phyloP scores from a whole-genome alignment of 768 basidiomycete species.

The Amanita fuliginea region DNA sequence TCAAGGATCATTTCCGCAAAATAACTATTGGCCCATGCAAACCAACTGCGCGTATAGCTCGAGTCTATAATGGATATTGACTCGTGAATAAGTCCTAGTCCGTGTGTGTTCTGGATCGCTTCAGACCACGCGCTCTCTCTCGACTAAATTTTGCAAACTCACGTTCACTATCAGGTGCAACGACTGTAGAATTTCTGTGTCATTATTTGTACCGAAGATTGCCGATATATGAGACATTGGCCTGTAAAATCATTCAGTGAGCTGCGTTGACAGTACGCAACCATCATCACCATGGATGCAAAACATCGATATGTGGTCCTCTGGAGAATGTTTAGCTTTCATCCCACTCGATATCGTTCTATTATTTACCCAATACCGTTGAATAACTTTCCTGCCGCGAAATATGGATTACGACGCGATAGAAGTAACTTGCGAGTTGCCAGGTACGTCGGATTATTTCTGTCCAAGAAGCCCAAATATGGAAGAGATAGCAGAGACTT shows the following conservation, averaged over 20 bases:
- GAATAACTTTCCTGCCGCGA: slow-evolving; percentile 48
- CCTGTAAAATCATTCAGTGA: slow-evolving; percentile 22
- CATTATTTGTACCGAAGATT: slow-evolving; percentile 66
- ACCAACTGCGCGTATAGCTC: slow-evolving; percentile 64
- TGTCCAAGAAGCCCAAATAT: slow-evolving; percentile 68
- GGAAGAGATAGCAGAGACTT: slow-evolving; percentile 72
- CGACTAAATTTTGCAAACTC: slow-evolving; percentile 14
- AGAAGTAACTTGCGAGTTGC: slow-evolving; percentile 54
- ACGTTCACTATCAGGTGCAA: slow-evolving; percentile 64
- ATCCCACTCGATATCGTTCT: background rate
- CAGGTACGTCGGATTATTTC: slow-evolving; percentile 42
- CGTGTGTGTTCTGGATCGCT: slow-evolving; percentile 48
- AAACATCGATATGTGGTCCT: slow-evolving; percentile 64
- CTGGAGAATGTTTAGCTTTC: slow-evolving; percentile 20
- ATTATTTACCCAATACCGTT: slow-evolving; percentile 53
- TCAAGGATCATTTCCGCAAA: slow-evolving; percentile 78
- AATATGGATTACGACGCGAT: slow-evolving; percentile 63
- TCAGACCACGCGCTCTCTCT: background rate
- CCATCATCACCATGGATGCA: slow-evolving; percentile 50
- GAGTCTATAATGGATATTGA: slow-evolving; percentile 52
- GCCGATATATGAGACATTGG: slow-evolving; percentile 74
- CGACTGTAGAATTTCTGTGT: slow-evolving; percentile 50
- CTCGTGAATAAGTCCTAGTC: slow-evolving; percentile 72
- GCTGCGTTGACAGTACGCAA: background rate
- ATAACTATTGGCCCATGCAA: slow-evolving; percentile 79